Base-by-base conservation (phyloP, 129 eudicot genomes). In the Saposhnikovia divaricata region DNA sequence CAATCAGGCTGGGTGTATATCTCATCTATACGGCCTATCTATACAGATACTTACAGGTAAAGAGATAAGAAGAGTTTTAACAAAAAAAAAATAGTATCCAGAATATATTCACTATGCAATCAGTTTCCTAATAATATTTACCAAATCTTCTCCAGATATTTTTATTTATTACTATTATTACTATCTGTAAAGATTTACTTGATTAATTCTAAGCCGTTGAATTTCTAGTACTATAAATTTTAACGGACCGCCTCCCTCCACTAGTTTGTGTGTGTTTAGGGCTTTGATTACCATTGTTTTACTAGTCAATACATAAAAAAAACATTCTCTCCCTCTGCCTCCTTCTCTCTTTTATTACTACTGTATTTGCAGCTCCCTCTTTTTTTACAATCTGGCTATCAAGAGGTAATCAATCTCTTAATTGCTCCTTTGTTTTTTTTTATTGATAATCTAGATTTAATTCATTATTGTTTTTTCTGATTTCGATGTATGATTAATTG, bases 341-440 rank as follows among this genome's bases (percentile, higher is more conserved):
- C 5, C 44, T 31, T 31, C 23, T 37, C n/a, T 25, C 9, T 9
- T 3, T 48, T 50, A 28, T 65, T 25, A n/a, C n/a, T n/a, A n/a
- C n/a, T n/a, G n/a, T n/a, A 23, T 38, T 13, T 37, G 2, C 77
- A 37, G 11, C 9, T 4, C 43, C 18, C 43, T 47, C 78, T 51
- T 15, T 18, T 18, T 14, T 37, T 53, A 78, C 86, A 88, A 90
- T 86, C 96, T 86, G 96, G 96, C 90, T 88, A 27, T 71, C 43
- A 80, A 86, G 87, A 88, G 92, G 96, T 90, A 78, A 34, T 34
- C 37, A 1, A 34, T 34, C 37, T 34, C 37, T 34, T 34, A 34
- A 34, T 34, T 34, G 37, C 37, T 34, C 37, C 37, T 34, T 34
- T 34, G 37, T 34, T 34, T 34, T 34, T 34, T 1, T n/a, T n/a